These are phyloP conservation scores for Chaetomium fimeti DNA, from an alignment of 495 filamentous ascomycete genomes.

Conservation along the genomic window DNA sequence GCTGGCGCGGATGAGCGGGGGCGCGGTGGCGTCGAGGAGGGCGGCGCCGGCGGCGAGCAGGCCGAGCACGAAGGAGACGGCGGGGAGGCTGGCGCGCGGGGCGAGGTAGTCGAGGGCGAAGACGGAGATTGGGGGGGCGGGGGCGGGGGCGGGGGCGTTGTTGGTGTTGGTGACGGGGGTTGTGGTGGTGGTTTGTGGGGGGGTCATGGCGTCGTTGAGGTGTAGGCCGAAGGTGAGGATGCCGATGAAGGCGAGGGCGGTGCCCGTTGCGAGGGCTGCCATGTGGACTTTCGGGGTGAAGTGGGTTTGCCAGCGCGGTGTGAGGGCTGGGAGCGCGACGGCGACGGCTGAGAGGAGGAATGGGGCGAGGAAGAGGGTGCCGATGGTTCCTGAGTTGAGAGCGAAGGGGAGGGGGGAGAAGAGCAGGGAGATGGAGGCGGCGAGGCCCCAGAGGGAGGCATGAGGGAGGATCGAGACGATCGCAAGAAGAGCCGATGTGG, in stretches of 20 bases:
- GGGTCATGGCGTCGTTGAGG: conserved; percentile 38
- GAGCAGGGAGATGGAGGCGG: conserved; percentile 45
- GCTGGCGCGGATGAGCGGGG: conserved; percentile 41
- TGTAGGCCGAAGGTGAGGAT: conserved; percentile 46
- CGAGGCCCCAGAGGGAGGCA: conserved; percentile 44
- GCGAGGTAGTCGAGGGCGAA: conserved; percentile 33
- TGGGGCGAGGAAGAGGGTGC: conserved; percentile 44
- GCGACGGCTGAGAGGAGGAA: conserved; percentile 40
- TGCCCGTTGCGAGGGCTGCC: conserved; percentile 35
- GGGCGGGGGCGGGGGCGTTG: neutral
- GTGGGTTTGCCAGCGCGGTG: conserved; percentile 22
- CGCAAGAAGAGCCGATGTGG: conserved; percentile 46
- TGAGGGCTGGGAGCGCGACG: conserved; percentile 30
- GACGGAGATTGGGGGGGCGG: conserved; percentile 6
- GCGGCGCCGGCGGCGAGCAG: conserved; percentile 41
- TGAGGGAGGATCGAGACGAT: conserved; percentile 43
- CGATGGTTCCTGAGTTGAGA: conserved; percentile 40
- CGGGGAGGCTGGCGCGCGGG: conserved; percentile 38
- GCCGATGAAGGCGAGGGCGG: conserved; percentile 41
- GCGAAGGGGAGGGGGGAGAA: conserved; percentile 47
- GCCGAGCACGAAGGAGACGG: conserved; percentile 42
- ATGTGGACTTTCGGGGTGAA: conserved; percentile 36
- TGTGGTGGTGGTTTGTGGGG: conserved; percentile 17
- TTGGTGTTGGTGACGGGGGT: neutral
- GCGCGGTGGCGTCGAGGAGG: conserved; percentile 36